These are phyloP conservation scores for Ephemerocybe angulata DNA, from an alignment of 768 basidiomycete species.

Conservation along the genomic window DNA sequence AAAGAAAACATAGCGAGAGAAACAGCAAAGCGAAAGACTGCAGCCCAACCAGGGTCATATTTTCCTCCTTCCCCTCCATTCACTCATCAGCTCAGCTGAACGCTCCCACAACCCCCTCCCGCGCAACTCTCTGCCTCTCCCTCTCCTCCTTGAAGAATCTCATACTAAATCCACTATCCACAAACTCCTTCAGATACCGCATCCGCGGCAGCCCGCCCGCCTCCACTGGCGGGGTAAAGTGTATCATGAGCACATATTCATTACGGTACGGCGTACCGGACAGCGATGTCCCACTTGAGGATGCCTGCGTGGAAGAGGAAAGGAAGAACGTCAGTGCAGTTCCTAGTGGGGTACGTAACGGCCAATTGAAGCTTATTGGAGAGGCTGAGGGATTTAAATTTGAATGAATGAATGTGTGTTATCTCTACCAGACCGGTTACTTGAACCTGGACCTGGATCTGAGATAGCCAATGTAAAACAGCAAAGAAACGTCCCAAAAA, in stretches of 20 bases:
- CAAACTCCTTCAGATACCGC: conserved; percentile 15
- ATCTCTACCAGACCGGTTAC: too few relatives aligned
- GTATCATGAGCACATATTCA: conserved; percentile 23
- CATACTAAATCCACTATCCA: conserved; percentile 11
- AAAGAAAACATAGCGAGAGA: too few relatives aligned
- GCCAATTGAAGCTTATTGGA: too few relatives aligned
- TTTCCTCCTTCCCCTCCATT: too few relatives aligned
- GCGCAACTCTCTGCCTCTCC: conserved; percentile 11
- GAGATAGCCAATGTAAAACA: not conserved
- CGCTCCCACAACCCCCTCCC: too few relatives aligned
- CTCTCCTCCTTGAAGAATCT: conserved; percentile 16
- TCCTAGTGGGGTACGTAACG: too few relatives aligned
- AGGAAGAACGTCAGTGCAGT: not conserved
- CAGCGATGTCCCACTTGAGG: conserved; percentile 21
- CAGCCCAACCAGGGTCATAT: too few relatives aligned
- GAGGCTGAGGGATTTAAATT: too few relatives aligned
- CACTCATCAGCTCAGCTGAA: too few relatives aligned
- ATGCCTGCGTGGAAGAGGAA: conserved; percentile 17
- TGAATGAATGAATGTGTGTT: too few relatives aligned
- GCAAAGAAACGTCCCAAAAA: not conserved
- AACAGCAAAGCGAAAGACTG: too few relatives aligned
- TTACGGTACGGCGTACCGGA: conserved; percentile 23
- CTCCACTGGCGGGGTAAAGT: conserved; percentile 12
- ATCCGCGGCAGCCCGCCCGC: conserved; percentile 12
- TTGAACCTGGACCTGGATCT: too few relatives aligned